A percentile compares a stretch with the other conserved stretches of the same genome.
These are phyloP conservation scores for Chenopodium album DNA, from an alignment of 148 eudicot genomes.

Conservation along the genomic window DNA sequence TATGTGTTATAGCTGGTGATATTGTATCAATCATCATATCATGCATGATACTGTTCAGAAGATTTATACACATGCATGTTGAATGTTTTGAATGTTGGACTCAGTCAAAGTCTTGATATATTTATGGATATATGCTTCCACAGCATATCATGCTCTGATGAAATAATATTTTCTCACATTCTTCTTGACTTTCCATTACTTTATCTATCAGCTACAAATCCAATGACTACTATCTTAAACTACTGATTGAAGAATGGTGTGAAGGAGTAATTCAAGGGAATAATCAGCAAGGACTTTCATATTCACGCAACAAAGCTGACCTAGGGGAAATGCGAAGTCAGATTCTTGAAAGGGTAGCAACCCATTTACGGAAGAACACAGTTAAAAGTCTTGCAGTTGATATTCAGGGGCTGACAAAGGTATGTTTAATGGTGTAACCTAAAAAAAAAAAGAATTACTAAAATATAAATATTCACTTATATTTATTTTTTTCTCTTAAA, in stretches of 20 bases:
- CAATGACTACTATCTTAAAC: conserved; percentile 89
- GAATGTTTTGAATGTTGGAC: background rate
- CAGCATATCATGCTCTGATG: background rate
- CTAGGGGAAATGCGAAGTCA: conserved; percentile 52
- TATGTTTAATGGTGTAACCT: conserved; percentile 20
- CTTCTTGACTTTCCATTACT: background rate
- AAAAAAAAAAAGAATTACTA: background rate
- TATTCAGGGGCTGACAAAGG: conserved; percentile 86
- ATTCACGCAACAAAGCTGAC: conserved; percentile 35
- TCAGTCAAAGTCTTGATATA: background rate
- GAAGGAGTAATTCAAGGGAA: conserved; percentile 73
- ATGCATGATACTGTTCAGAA: background rate
- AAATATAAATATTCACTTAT: background rate
- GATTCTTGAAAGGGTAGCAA: conserved; percentile 87
- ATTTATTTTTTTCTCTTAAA: background rate
- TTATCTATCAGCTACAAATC: conserved; percentile 62
- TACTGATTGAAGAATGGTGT: conserved; percentile 96
- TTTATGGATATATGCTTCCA: background rate
- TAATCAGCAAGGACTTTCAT: conserved; percentile 35
- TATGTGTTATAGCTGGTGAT: background rate
- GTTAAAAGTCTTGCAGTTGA: conserved; percentile 61
- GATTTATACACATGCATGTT: background rate
- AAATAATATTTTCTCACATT: background rate
- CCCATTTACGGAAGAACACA: conserved; percentile 61
- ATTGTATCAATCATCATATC: background rate